Conservation (phyloP, 306 rosid species). For the Cucurbita maxima region DNA sequence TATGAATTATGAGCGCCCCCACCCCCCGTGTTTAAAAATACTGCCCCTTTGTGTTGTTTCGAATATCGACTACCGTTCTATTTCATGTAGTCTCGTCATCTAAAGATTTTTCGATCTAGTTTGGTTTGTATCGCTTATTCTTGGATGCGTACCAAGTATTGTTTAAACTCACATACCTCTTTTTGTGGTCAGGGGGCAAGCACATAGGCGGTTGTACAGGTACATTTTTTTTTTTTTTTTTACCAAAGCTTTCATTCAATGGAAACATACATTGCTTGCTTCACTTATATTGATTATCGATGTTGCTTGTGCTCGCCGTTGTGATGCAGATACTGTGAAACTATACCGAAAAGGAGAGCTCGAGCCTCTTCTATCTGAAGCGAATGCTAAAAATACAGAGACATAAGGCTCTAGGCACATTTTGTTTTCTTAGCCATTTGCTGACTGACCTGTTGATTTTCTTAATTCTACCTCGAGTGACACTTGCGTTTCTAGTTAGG, state of each 20-base stretch:
- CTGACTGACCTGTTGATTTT: background rate
- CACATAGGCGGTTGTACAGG: constrained; percentile 97
- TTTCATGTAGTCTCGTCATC: background rate
- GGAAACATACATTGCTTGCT: background rate
- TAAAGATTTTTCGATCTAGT: too few species aligned
- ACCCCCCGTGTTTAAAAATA: background rate
- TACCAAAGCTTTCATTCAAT: background rate
- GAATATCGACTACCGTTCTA: background rate
- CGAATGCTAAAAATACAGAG: constrained; percentile 21
- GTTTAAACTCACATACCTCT: constrained; percentile 15
- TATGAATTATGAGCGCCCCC: too few species aligned
- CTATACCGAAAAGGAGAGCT: constrained; percentile 78
- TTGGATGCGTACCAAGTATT: background rate
- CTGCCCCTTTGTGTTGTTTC: background rate
- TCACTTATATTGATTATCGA: background rate
- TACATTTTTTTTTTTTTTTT: constrained; percentile 8
- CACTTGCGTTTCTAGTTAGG: background rate
- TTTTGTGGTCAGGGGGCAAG: constrained; percentile 54
- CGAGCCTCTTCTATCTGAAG: constrained; percentile 61
- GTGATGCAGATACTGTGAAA: constrained; percentile 72
- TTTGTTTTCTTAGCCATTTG: background rate
- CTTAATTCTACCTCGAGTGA: background rate
- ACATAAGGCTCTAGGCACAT: background rate
- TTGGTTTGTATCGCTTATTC: background rate
- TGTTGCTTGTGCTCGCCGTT: background rate